Evolutionary conservation across 116 monocot genomes (phyloP).

Genomic region (Papilionanthe hybrid): DNA sequence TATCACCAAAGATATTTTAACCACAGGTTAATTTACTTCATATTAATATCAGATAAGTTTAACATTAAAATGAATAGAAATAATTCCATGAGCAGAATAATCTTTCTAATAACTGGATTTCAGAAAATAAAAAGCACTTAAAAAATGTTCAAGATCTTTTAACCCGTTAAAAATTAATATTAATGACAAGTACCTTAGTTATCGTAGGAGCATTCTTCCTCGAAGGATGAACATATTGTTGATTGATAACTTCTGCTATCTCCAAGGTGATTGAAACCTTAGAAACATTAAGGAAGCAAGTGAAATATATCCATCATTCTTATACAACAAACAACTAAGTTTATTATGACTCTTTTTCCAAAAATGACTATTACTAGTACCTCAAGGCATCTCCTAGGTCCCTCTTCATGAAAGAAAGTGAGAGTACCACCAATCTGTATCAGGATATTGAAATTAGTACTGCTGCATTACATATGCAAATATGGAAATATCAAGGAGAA

Average conservation of each 20-base stretch:
- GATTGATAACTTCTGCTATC: slow-evolving; percentile 77
- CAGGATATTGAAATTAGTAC: background rate
- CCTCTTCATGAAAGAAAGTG: slow-evolving; percentile 78
- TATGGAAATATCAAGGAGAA: background rate
- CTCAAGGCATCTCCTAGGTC: slow-evolving; percentile 87
- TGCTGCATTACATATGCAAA: background rate
- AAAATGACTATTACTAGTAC: slow-evolving; percentile 26
- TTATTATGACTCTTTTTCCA: background rate
- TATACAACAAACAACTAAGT: background rate
- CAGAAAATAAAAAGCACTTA: background rate
- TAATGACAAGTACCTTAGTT: slow-evolving; percentile 55
- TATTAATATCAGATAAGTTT: background rate
- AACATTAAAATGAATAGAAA: background rate
- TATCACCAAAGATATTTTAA: background rate
- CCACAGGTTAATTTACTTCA: background rate
- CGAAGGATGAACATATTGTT: slow-evolving; percentile 71
- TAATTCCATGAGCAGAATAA: background rate
- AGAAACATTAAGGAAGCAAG: slow-evolving; percentile 1
- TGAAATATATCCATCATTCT: background rate
- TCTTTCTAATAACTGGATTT: background rate
- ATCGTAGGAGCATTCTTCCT: slow-evolving; percentile 67
- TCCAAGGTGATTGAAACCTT: slow-evolving; percentile 91
- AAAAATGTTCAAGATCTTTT: background rate
- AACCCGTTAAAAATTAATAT: background rate
- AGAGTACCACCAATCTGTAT: slow-evolving; percentile 92